A percentile compares a stretch with the other conserved stretches of the same genome.
These are phyloP conservation scores for Austropuccinia psidii DNA, from an alignment of 1,284 basidiomycete genomes.

Conservation along the genomic window DNA sequence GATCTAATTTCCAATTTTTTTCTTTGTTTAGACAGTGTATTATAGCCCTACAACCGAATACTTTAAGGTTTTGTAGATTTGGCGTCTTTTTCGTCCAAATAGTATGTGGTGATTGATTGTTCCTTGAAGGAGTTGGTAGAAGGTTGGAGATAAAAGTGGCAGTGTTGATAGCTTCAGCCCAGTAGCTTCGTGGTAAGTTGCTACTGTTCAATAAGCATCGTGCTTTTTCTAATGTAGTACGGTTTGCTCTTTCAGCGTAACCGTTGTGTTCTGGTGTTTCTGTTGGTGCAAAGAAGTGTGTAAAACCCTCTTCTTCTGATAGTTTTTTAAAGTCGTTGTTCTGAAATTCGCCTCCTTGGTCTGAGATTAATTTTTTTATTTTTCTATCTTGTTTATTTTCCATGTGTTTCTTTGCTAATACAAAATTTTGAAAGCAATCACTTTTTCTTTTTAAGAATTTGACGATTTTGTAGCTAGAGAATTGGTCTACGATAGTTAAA, in stretches of 20 bases:
- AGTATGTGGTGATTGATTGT: no score
- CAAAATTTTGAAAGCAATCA: not conserved
- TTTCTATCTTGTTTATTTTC: no score
- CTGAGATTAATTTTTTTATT: slow-evolving; percentile 20
- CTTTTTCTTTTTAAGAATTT: not conserved
- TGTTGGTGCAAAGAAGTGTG: slow-evolving; percentile 46
- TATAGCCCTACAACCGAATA: no score
- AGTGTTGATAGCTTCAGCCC: slow-evolving; percentile 47
- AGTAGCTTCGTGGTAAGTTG: slow-evolving; percentile 45
- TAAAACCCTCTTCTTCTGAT: slow-evolving; percentile 45
- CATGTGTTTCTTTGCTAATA: no score
- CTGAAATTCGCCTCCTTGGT: slow-evolving; percentile 47
- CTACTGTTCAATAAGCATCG: slow-evolving; percentile 43
- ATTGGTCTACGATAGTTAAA: not conserved
- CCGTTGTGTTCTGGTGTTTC: slow-evolving; percentile 48
- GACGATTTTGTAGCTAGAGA: not conserved
- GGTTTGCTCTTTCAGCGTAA: slow-evolving; percentile 43
- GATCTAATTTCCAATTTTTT: no score
- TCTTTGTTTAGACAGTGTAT: no score
- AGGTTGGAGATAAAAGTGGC: slow-evolving; percentile 48
- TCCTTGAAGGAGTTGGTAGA: no score
- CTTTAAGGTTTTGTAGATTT: no score
- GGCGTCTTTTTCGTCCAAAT: no score
- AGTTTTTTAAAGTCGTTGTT: slow-evolving; percentile 42
- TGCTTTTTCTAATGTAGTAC: slow-evolving; percentile 43